These are phyloP conservation scores for Coemansia sp. DNA, from an alignment of 192 early-diverging fungal genomes.

Conservation along the genomic window DNA sequence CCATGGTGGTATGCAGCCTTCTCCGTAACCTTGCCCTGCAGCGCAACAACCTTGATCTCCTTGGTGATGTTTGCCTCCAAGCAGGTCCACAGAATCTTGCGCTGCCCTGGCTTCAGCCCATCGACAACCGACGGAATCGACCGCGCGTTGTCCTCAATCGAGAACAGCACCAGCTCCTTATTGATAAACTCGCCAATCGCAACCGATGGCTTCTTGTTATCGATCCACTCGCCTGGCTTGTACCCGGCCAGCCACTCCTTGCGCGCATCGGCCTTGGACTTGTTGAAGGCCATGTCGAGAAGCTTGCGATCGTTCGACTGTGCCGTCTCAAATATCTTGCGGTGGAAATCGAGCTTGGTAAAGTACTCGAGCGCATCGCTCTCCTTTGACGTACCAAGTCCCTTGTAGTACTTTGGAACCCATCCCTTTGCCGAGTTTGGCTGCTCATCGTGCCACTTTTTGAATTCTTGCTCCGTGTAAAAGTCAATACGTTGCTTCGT, in stretches of 20 bases:
- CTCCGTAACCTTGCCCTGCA: conserved; percentile 87
- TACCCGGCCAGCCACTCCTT: conserved; percentile 88
- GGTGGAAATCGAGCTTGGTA: conserved; percentile 73
- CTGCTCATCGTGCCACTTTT: conserved; percentile 72
- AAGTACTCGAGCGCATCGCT: conserved; percentile 93
- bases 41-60: conserved; percentile 88
- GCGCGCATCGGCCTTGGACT: conserved; percentile 89
- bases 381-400: conserved; percentile 86
- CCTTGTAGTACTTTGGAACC: conserved; percentile 96
- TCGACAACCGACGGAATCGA: conserved; percentile 94
- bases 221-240: conserved; percentile 87
- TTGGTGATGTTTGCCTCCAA: conserved; percentile 78
- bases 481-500: conserved; percentile 68
- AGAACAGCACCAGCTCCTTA: conserved; percentile 91
- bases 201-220: conserved; percentile 76
- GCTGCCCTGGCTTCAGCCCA: conserved; percentile 95
- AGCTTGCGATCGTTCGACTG: conserved; percentile 66
- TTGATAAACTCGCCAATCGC: conserved; percentile 91
- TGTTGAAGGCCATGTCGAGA: conserved; percentile 97
- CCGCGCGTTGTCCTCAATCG: conserved; percentile 90
- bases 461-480: conserved; percentile 92
- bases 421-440: conserved; percentile 76
- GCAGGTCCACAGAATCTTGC: conserved; percentile 88
- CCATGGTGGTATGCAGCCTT: conserved; percentile 95
- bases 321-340: conserved; percentile 70